phyloP scores from a whole-genome alignment of 225 moss, liverwort and hornwort genomes.

The Pleurozium schreberi region DNA sequence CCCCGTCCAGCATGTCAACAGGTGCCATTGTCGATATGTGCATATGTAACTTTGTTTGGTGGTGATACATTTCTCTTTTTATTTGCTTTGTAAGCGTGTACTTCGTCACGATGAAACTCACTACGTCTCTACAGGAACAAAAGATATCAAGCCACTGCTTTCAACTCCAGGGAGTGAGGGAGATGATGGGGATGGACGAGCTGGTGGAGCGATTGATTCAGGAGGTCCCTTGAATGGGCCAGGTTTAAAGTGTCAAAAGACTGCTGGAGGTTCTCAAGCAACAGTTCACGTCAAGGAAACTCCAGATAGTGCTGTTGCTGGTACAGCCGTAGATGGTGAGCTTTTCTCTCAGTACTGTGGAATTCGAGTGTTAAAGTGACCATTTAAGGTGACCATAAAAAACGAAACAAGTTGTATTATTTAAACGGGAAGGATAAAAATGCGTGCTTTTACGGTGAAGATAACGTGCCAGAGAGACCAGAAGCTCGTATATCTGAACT shows the following conservation, averaged over 20 bases:
- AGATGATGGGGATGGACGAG: constrained; percentile 55
- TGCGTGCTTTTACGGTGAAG: not conserved
- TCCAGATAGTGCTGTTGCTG: constrained; percentile 25
- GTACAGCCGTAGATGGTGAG: constrained; percentile 41
- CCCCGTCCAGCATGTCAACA: constrained; percentile 59
- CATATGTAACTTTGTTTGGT: not conserved
- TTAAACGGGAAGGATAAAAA: not conserved
- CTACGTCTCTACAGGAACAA: constrained; percentile 24
- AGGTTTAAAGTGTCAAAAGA: constrained; percentile 63
- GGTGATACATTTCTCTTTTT: not conserved
- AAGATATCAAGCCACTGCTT: constrained; percentile 61
- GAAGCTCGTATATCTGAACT: not conserved
- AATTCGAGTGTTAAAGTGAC: not conserved
- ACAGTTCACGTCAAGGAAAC: constrained; percentile 42
- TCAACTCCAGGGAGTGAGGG: constrained; percentile 55
- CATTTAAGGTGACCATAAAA: not conserved
- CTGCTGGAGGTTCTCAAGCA: constrained; percentile 61
- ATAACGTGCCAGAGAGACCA: not conserved
- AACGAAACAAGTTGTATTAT: not conserved
- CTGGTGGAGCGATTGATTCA: constrained; percentile 57
- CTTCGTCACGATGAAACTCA: not conserved
- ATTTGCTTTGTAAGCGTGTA: not conserved
- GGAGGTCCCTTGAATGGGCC: constrained; percentile 37
- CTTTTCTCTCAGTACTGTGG: not conserved
- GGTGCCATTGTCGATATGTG: constrained; percentile 6